phyloP scores from a whole-genome alignment of 352 stramenopile species.

The Phytophthora citrophthora region DNA sequence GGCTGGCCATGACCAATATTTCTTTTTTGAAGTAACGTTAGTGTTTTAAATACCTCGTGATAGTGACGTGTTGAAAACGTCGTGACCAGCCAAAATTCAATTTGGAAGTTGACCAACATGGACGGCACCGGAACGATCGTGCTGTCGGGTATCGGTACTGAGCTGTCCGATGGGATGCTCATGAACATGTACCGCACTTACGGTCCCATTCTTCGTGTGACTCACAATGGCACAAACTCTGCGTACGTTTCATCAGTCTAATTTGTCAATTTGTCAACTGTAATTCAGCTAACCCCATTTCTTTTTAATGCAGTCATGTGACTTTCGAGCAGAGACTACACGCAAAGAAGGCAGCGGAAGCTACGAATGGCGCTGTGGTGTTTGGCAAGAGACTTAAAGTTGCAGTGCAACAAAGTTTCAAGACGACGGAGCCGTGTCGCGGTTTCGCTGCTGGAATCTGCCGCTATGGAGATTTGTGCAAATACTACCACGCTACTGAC shows the following conservation, averaged over 20 bases:
- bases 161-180: constrained; percentile 47
- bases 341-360: constrained; percentile 46
- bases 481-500: constrained; percentile 51
- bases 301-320: constrained; percentile 40
- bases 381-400: constrained; percentile 62
- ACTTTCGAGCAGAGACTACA: constrained; percentile 36
- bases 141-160: constrained; percentile 54
- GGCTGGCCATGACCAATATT: constrained; percentile 1
- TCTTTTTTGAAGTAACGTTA: no score
- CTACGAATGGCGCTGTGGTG: constrained; percentile 62
- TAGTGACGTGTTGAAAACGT: constrained; percentile 15
- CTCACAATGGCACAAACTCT: constrained; percentile 50
- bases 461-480: constrained; percentile 69
- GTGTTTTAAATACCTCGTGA: constrained; percentile 3
- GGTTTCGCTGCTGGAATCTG: constrained; percentile 69
- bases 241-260: constrained; percentile 48
- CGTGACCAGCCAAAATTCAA: constrained; percentile 33
- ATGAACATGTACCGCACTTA: constrained; percentile 67
- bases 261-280: no score
- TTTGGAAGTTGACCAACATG: constrained; percentile 18
- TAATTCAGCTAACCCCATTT: neutral
- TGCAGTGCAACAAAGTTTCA: constrained; percentile 46
- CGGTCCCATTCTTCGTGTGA: constrained; percentile 60
- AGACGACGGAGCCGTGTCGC: constrained; percentile 46
- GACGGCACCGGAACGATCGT: constrained; percentile 40